Conservation (phyloP, 1,284 basidiomycete genomes). For the Fistulina hepatica region DNA sequence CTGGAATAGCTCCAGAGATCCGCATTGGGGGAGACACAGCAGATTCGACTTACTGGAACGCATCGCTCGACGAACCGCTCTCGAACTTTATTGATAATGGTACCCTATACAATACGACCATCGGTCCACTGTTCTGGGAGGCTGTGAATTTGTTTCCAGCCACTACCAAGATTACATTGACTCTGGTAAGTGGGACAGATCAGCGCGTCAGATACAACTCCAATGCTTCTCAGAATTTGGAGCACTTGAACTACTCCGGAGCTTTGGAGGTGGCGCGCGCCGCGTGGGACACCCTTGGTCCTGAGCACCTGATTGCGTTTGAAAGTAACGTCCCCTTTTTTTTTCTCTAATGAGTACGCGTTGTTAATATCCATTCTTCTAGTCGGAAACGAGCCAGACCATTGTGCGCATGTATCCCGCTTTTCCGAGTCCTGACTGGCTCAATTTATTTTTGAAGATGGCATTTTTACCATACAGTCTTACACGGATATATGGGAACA, state of each 20-base stretch:
- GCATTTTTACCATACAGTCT: not conserved
- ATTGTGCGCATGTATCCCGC: slow-evolving; percentile 24
- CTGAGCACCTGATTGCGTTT: slow-evolving; percentile 28
- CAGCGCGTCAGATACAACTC: not conserved
- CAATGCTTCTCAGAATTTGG: slow-evolving; percentile 26
- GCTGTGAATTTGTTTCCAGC: slow-evolving; percentile 32
- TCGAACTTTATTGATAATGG: slow-evolving; percentile 35
- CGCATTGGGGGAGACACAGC: slow-evolving; percentile 42
- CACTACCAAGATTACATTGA: slow-evolving; percentile 33
- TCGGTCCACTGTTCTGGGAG: slow-evolving; percentile 38
- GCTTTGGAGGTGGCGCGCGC: slow-evolving; percentile 33
- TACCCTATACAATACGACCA: slow-evolving; percentile 36
- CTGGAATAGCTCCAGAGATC: slow-evolving; percentile 33
- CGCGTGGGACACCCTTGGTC: slow-evolving; percentile 26
- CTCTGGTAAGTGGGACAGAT: not conserved
- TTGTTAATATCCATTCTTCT: slow-evolving; percentile 2
- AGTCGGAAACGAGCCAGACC: slow-evolving; percentile 46
- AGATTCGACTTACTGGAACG: slow-evolving; percentile 38
- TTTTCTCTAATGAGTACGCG: not conserved
- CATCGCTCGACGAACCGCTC: slow-evolving; percentile 26
- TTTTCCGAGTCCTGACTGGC: slow-evolving; percentile 1
- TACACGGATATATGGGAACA: slow-evolving; percentile 19
- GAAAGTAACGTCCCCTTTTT: slow-evolving; percentile 29
- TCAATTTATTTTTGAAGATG: not conserved
- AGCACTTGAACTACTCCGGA: slow-evolving; percentile 31